These are phyloP conservation scores for Galeopsis tetrahit DNA, from an alignment of 257 asterid species.

Conservation along the genomic window DNA sequence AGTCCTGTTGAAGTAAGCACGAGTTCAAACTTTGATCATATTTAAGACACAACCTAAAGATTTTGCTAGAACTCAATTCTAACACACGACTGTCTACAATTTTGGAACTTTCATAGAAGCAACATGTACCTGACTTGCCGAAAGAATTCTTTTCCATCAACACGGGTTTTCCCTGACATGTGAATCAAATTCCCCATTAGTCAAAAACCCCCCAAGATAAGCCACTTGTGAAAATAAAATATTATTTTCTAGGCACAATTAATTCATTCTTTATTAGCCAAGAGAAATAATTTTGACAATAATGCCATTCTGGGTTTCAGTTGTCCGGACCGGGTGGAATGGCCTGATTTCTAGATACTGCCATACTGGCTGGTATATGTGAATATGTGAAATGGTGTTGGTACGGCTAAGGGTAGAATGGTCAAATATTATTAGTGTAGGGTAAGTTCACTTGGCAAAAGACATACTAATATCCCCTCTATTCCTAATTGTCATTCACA, in stretches of 20 bases:
- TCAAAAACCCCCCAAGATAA: background rate
- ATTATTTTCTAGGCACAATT: background rate
- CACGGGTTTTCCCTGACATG: slow-evolving; percentile 75
- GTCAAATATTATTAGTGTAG: background rate
- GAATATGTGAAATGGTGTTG: background rate
- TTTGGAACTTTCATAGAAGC: slow-evolving; percentile 20
- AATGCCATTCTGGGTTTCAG: background rate
- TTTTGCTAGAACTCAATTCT: background rate
- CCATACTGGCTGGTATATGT: background rate
- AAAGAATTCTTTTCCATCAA: slow-evolving; percentile 97
- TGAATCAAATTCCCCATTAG: background rate
- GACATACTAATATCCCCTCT: too few relatives aligned
- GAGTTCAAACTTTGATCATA: slow-evolving; percentile 17
- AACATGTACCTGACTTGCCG: slow-evolving; percentile 87
- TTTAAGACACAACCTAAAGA: background rate
- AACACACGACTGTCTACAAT: background rate
- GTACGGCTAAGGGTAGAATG: background rate
- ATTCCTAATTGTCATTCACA: too few relatives aligned
- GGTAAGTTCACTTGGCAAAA: background rate
- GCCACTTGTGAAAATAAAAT: background rate
- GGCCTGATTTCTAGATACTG: background rate
- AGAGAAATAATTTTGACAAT: background rate
- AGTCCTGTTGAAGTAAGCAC: slow-evolving; percentile 46
- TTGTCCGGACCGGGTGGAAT: background rate
- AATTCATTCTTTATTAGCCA: background rate